A percentile compares a stretch with the other conserved stretches of the same genome.
Conservation (phyloP, 2,329 filamentous ascomycete genomes). For the Aspergillus hiratsukae region DNA sequence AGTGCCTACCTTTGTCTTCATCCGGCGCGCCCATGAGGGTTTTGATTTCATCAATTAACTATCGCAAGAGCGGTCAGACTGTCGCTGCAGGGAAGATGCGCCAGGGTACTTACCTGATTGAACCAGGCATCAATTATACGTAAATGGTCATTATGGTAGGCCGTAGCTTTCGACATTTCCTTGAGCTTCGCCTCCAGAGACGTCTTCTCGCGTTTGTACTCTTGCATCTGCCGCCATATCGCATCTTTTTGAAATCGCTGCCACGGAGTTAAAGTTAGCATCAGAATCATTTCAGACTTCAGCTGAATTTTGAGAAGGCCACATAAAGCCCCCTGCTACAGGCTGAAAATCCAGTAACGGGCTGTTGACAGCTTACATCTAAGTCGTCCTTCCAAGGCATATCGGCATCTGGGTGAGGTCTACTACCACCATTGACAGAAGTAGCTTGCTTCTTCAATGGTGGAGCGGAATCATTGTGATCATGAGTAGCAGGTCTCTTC, state of each 20-base stretch:
- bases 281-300: slow-evolving; percentile 26
- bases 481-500: slow-evolving; percentile 84
- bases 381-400: slow-evolving; percentile 68
- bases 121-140: slow-evolving; percentile 91
- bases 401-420: slow-evolving; percentile 61
- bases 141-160: slow-evolving; percentile 88
- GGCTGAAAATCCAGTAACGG: slow-evolving; percentile 9
- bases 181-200: slow-evolving; percentile 76
- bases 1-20: slow-evolving; percentile 25
- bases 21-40: slow-evolving; percentile 31
- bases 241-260: slow-evolving; percentile 93
- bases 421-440: slow-evolving; percentile 67
- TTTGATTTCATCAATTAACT: slow-evolving; percentile 47
- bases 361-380: slow-evolving; percentile 55
- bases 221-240: slow-evolving; percentile 94
- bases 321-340: background rate
- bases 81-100: background rate
- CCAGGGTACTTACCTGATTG: slow-evolving; percentile 64
- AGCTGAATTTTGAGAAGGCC: background rate
- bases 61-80: slow-evolving; percentile 13
- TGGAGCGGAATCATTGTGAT: slow-evolving; percentile 76
- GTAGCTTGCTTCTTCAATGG: slow-evolving; percentile 85
- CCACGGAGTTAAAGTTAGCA: slow-evolving; percentile 24
- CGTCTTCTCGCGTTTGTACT: slow-evolving; percentile 87
- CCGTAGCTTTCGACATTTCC: slow-evolving; percentile 71